Percentiles rank a stretch among this genome's conserved stretches.
Conservation (phyloP, 441 rosid species). For the Euphorbia schlechtendalii region DNA sequence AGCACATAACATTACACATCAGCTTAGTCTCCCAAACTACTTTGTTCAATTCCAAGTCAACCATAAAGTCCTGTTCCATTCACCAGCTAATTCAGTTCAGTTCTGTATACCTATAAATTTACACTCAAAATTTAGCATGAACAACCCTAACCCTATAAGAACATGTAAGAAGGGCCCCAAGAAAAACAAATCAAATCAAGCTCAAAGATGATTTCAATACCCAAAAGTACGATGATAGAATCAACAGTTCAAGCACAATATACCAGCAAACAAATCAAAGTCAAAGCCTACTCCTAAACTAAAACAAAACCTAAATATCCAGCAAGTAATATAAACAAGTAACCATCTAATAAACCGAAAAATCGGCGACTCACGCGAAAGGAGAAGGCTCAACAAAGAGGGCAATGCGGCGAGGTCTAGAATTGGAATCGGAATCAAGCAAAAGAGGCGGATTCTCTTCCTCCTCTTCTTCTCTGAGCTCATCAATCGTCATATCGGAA, state of each 20-base stretch:
- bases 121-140: too few relatives aligned
- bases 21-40: background rate
- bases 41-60: background rate
- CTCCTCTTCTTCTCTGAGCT: slow-evolving; percentile 39
- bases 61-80: background rate
- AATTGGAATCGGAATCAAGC: slow-evolving; percentile 45
- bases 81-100: too few relatives aligned
- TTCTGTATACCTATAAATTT: too few relatives aligned
- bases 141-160: background rate
- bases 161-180: background rate
- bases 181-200: background rate
- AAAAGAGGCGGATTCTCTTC: slow-evolving; percentile 42
- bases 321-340: background rate
- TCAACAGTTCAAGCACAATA: slow-evolving; percentile 19
- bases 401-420: slow-evolving; percentile 79
- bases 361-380: slow-evolving; percentile 57
- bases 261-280: slow-evolving; percentile 6
- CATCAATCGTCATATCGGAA: slow-evolving; percentile 45
- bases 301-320: background rate
- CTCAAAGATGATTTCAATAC: background rate
- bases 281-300: slow-evolving; percentile 12
- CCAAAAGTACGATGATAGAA: background rate
- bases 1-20: background rate
- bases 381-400: slow-evolving; percentile 98
- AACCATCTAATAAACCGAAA: background rate